These are phyloP conservation scores for Cudoniella acicularis DNA, from an alignment of 495 filamentous ascomycete genomes.

Conservation along the genomic window DNA sequence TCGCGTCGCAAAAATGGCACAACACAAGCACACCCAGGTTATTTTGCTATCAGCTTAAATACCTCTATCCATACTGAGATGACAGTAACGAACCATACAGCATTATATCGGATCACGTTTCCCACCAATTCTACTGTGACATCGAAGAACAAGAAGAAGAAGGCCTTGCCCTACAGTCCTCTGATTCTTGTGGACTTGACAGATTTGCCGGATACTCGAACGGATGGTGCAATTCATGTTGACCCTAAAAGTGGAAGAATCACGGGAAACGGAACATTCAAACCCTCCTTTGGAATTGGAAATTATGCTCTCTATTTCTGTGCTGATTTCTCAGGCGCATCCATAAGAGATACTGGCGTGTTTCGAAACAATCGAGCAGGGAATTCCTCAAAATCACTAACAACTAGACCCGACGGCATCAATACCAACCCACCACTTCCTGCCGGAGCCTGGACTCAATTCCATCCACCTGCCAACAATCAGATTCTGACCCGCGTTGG, in stretches of 20 bases:
- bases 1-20: constrained; percentile 36
- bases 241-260: constrained; percentile 54
- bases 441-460: constrained; percentile 61
- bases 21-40: constrained; percentile 59
- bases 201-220: constrained; percentile 60
- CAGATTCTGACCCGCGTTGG: constrained; percentile 61
- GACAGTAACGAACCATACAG: constrained; percentile 61
- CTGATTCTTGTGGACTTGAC: constrained; percentile 63
- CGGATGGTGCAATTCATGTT: constrained; percentile 57
- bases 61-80: constrained; percentile 62
- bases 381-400: constrained; percentile 46
- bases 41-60: constrained; percentile 60
- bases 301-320: constrained; percentile 62
- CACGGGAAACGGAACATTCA: constrained; percentile 60
- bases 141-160: constrained; percentile 20
- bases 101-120: constrained; percentile 72
- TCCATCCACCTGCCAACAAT: constrained; percentile 41
- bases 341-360: constrained; percentile 59
- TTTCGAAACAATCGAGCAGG: constrained; percentile 59
- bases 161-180: constrained; percentile 43
- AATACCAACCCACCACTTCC: constrained; percentile 63
- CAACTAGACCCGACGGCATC: constrained; percentile 48
- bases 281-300: constrained; percentile 66
- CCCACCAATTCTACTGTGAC: constrained; percentile 29
- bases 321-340: constrained; percentile 63